phyloP scores from a whole-genome alignment of 768 basidiomycete species.

The Suillus subalutaceus region DNA sequence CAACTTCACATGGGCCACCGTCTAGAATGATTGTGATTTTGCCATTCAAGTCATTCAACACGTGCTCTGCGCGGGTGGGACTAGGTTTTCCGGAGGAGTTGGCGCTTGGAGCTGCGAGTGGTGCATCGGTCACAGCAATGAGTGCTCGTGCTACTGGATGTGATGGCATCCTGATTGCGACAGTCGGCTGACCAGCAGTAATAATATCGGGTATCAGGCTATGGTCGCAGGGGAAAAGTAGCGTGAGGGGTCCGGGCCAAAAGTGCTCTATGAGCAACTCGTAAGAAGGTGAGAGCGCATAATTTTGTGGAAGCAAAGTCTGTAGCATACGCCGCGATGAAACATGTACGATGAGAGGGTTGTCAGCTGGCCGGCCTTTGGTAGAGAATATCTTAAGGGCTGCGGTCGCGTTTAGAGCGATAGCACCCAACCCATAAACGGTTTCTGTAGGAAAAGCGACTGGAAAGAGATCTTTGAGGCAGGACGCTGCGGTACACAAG shows the following conservation, averaged over 20 bases:
- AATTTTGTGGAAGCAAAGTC: conserved; percentile 69
- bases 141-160: conserved; percentile 92
- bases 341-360: conserved; percentile 97
- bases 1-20: conserved; percentile 89
- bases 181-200: conserved; percentile 77
- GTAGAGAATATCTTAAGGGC: conserved; percentile 77
- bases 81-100: conserved; percentile 94
- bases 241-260: conserved; percentile 94
- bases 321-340: conserved; percentile 83
- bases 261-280: conserved; percentile 75
- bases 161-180: conserved; percentile 92
- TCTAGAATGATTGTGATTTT: conserved; percentile 83
- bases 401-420: conserved; percentile 69
- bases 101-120: conserved; percentile 93
- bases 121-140: conserved; percentile 71
- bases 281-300: conserved; percentile 66
- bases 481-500: conserved; percentile 56
- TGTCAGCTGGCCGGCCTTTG: conserved; percentile 93
- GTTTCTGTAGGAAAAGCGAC: conserved; percentile 98
- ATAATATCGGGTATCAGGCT: conserved; percentile 68
- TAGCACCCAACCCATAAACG: conserved; percentile 95
- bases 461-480: conserved; percentile 49
- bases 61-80: conserved; percentile 89
- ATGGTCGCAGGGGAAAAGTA: conserved; percentile 81
- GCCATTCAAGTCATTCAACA: conserved; percentile 73